Evolutionary conservation across 371 early-diverging fungal species (phyloP), one percentile per base, ranked within the genome.

Genomic region (Mortierella sp.): DNA sequence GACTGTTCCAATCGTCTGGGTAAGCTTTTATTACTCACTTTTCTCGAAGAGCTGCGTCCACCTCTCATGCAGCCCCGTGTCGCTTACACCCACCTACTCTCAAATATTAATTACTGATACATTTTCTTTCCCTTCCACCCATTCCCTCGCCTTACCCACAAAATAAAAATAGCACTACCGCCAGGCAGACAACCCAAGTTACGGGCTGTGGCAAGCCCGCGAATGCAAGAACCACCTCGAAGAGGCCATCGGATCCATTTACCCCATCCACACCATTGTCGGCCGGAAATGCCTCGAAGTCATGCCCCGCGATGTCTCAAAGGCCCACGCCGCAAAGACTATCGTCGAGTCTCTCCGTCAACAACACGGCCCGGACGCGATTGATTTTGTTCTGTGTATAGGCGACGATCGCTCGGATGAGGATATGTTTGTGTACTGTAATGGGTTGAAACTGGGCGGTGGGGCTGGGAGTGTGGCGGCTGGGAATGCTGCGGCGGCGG

Each of bases 211-310:
- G 96, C 97, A 97, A 87, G 96, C 96, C 38, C 94, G 95, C 70
- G 97, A 97, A 84, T 97, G 97, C 84, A 95, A 95, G 85, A 97
- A 96, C 86, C 97, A 97, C 81, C 92, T 98, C 63, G 95, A 95
- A 74, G 93, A 96, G 73, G 90, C 96, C 2, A 91, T 97, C 4
- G 93, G 96, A 55, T 94, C 95, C 56, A 97, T 95, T 87, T 93
- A 95, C 70, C 96, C 97, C 11, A 95, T 98, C 12, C 98, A 98
- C 84, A 93, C 96, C 21, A 88, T 98, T 56, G 92, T 96, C 21
- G 98, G 98, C 43, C 97, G 97, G 76, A 98, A 98, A 88, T 97
- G 95, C 56, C 93, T 98, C 32, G 99, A 98, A 87, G 98, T 89
- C 71, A 92, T 90, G 89, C 95, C 95, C 8, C 91, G 93, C 38